Base-by-base conservation (phyloP, 2,329 filamentous ascomycete species). In the Fusarium begoniae region DNA sequence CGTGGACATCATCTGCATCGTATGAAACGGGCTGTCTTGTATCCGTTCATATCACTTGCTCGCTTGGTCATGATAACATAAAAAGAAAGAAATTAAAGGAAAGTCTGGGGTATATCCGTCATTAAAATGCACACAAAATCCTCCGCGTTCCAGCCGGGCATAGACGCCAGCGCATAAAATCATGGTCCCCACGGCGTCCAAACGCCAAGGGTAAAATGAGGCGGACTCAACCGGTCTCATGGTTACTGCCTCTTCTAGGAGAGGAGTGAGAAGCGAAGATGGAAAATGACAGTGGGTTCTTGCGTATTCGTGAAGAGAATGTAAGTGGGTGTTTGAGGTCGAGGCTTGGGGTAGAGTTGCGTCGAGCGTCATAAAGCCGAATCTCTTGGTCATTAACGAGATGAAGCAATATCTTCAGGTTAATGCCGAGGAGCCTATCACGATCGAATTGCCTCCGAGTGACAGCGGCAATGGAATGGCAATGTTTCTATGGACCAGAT, bases 81-180 rank as follows among this genome's bases (percentile, higher is more conserved):
- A 55, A 59, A 60, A 55, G 60, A 69, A 65, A 35, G 64, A 13
- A 63, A 62, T 20, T 69, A 69, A 77, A 69, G 61, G 75, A 74
- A 73, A 72, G 63, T 58, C 70, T 65, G 70, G 78, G 79, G 79
- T 80, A 80, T 80, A 81, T 80, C 79, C 79, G 72, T 80, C 79
- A 73, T 80, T 61, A 69, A 75, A 72, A 68, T 65, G 56, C 62
- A 68, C 70, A 50, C 55, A 58, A 73, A 76, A 67, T 66, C 67
- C 70, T 63, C 65, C 60, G 67, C 59, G 66, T 75, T 76, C 66
- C 60, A 50, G 57, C 63, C 72, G 55, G 53, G 66, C 43, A 37
- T 41, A 58, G 51, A 61, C 56, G 63, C 63, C 58, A 68, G 72
- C 61, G 58, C 56, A 60, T 57, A 59, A 64, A 66, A 66, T 63